Evolutionary conservation across 1,284 basidiomycete species (phyloP), one percentile per base, ranked within the genome.

Genomic region (Cutaneotrichosporon sp.): DNA sequence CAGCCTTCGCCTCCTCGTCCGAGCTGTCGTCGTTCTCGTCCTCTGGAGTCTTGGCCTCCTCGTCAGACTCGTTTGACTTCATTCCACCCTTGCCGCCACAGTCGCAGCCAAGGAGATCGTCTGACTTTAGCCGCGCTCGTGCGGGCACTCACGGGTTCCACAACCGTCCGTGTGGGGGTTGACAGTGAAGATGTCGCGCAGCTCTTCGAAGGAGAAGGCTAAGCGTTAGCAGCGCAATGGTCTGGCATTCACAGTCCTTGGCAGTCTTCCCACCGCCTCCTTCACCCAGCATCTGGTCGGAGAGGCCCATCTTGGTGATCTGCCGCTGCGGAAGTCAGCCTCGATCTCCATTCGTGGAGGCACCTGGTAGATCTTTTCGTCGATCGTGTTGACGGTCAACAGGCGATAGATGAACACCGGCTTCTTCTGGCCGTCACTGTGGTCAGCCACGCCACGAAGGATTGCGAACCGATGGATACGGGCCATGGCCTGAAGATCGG

Each of bases 401-500:
- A 98, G 86, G 29, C 97, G 87, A 77, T 99, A 99, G 59, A 99
- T 97, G 78, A 87, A 95, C 0, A 95, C 92, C 0, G 89, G 87
- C 42, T 87, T 87, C 74, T 91, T 95, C 80, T 99, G 97, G 0
- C 97, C 97, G 79, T 99, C 95, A 24, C 92, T 94, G 69, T 49
- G 10, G 53, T 61, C 52, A 66, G 56, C 9, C 8, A 2, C 27
- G 45, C 18, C 8, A 43, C 20, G 2, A 1, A 10, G 71, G 82
- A 14, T 8, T 10, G 11, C n/a, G 24, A 72, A 92, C 92, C 92
- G 86, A 78, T 95, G 92, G 71, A 95, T 97, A 53, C 97, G 87
- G 56, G 94, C 95, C 95, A 99, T 99, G 1, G 95, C 91, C 78
- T 99, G 95, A 18, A 94, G 80, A 78, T 99, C 95, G 69, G 80